Base-by-base conservation (phyloP, 768 basidiomycete genomes). In the Phylloporus scabripes region DNA sequence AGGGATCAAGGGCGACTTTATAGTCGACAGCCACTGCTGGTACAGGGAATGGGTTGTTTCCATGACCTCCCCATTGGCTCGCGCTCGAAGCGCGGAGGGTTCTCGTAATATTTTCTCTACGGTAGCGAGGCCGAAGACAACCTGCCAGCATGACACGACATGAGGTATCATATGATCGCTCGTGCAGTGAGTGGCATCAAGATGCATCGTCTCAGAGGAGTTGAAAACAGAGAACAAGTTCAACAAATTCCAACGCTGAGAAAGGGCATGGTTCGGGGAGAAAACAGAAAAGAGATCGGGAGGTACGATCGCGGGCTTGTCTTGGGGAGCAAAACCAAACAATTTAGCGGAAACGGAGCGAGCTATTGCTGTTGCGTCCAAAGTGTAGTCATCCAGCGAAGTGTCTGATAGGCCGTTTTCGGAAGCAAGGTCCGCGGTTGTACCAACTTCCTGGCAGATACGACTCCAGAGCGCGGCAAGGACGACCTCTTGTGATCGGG, bases 211-310 rank as follows among this genome's bases (percentile, higher is more conserved):
- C 28, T 45, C 45, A 20, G 42, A 45, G 15, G 58, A 46, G 11
- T 60, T 58, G 49, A 58, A 58, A 10, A 71, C 55, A 17, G 74
- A 72, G 36, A 79, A 60, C 12, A 76, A 51, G 5, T 63, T 44
- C 7, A 80, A 52, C 41, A 71, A 73, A 33, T 52, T 62, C 79
- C 79, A 80, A 8, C 74, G 74, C 20, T 52, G 49, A 23, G 66
- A 60, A 28, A 61, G 50, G 1, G 71, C 34, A 20, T 66, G 29
- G 2, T 34, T 36, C 3, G 72, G 60, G n/a, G 64, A 58, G 45
- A 77, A 69, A 36, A 50, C 52, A 17, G 58, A 42, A 24, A 53
- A 36, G 33, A 64, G 45, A 15, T 44, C 12, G 8, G 26, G 9
- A 15, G 48, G 17, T 11, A 39, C 26, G 45, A n/a, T 46, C 8